Conservation (phyloP, 2,329 filamentous ascomycete genomes). For the Ophiosphaerella korrae region DNA sequence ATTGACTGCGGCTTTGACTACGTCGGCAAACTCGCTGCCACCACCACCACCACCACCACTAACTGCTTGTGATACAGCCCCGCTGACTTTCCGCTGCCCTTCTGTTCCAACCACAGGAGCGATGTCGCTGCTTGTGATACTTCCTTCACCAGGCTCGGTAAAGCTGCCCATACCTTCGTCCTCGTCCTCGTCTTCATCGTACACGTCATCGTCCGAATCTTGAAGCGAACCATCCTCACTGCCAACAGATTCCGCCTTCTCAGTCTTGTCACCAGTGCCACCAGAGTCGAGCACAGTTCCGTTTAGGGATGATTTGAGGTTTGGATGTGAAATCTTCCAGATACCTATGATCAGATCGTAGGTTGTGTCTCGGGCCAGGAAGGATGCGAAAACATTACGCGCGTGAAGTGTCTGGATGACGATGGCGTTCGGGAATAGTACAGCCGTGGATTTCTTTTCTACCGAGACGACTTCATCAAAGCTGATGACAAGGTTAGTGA, state of each 20-base stretch:
- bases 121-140: conserved; percentile 60
- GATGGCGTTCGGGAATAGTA: conserved; percentile 96
- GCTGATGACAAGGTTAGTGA: conserved; percentile 95
- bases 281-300: conserved; percentile 74
- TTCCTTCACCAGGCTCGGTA: conserved; percentile 60
- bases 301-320: conserved; percentile 87
- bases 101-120: conserved; percentile 57
- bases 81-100: conserved; percentile 71
- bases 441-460: conserved; percentile 93
- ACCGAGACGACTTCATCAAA: conserved; percentile 98
- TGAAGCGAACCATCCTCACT: conserved; percentile 58
- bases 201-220: conserved; percentile 76
- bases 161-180: conserved; percentile 71
- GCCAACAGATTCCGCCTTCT: conserved; percentile 71
- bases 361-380: conserved; percentile 91
- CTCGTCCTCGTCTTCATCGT: conserved; percentile 79
- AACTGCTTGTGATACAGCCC: conserved; percentile 49
- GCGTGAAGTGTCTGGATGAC: conserved; percentile 96
- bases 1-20: conserved; percentile 49
- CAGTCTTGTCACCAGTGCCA: conserved; percentile 85
- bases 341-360: conserved; percentile 98
- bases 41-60: conserved; percentile 46
- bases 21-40: conserved; percentile 32
- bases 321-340: conserved; percentile 95
- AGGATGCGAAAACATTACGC: conserved; percentile 93